Evolutionary conservation across 306 rosid genomes (phyloP).

Genomic region (Castanea mollissima): DNA sequence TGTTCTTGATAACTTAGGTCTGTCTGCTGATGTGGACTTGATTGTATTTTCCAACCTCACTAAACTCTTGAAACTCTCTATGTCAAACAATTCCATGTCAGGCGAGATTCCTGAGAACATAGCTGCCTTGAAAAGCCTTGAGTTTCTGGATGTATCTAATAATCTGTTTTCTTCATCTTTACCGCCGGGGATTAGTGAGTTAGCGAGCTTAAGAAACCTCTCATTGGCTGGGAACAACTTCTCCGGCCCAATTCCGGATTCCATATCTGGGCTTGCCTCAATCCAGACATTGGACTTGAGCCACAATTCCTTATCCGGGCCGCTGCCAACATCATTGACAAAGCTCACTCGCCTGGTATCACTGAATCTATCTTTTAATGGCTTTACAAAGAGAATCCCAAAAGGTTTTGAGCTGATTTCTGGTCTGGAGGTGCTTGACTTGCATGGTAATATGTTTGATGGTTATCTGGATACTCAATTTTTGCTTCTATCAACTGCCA

Average conservation of each 20-base stretch:
- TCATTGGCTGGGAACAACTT: constrained; percentile 86
- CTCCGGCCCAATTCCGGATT: constrained; percentile 71
- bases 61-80: constrained; percentile 74
- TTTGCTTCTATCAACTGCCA: constrained; percentile 51
- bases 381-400: constrained; percentile 68
- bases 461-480: constrained; percentile 64
- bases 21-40: constrained; percentile 79
- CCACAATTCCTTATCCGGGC: constrained; percentile 71
- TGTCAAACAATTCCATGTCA: constrained; percentile 74
- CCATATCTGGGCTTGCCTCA: constrained; percentile 62
- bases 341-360: constrained; percentile 53
- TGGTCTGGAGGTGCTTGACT: constrained; percentile 68
- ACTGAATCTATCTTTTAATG: constrained; percentile 69
- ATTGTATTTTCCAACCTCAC: constrained; percentile 77
- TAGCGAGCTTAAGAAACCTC: constrained; percentile 64
- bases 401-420: constrained; percentile 70
- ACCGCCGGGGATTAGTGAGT: constrained; percentile 55
- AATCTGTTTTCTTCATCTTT: constrained; percentile 72
- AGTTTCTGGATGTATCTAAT: constrained; percentile 76
- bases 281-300: constrained; percentile 83
- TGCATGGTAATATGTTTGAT: constrained; percentile 80
- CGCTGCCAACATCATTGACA: constrained; percentile 56
- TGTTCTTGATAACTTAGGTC: constrained; percentile 74
- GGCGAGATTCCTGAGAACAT: constrained; percentile 66
- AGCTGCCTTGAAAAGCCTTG: constrained; percentile 67